Evolutionary conservation across 2,329 filamentous ascomycete genomes (phyloP).

Genomic region (Pseudogymnoascus destructans): DNA sequence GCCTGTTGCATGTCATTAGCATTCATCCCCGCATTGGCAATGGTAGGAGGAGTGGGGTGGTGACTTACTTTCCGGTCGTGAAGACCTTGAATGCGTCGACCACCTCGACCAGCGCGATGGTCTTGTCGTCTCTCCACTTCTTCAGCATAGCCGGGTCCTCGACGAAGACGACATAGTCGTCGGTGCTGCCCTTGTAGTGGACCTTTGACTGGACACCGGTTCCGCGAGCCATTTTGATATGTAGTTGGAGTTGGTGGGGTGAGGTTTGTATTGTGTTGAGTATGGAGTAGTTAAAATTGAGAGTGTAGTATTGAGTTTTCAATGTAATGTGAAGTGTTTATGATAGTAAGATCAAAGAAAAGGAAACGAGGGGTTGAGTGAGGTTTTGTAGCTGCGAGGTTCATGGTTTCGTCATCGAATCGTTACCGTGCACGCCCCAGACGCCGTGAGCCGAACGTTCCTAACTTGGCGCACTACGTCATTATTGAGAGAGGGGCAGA

Average conservation of each 20-base stretch:
- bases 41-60: conserved; percentile 6
- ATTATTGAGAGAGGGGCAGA: background rate
- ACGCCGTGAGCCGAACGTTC: background rate
- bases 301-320: background rate
- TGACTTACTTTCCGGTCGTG: conserved; percentile 70
- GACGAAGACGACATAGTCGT: conserved; percentile 57
- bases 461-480: conserved; percentile 8
- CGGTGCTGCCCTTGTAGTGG: conserved; percentile 54
- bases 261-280: background rate
- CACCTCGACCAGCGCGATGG: conserved; percentile 69
- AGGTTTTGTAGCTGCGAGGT: conserved; percentile 1
- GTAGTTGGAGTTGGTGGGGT: background rate
- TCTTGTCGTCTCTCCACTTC: conserved; percentile 73
- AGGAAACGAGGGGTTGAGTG: background rate
- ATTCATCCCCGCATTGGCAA: background rate
- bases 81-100: conserved; percentile 84
- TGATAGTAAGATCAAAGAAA: conserved; percentile 1
- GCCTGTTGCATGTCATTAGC: background rate
- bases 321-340: conserved; percentile 4
- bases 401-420: conserved; percentile 7
- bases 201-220: conserved; percentile 47
- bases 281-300: background rate
- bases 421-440: background rate
- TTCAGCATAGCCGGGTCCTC: conserved; percentile 50
- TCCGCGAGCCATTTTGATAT: conserved; percentile 37